Evolutionary conservation across 1,284 basidiomycete species (phyloP).

Genomic region (Cryptococcus jaspeensis): DNA sequence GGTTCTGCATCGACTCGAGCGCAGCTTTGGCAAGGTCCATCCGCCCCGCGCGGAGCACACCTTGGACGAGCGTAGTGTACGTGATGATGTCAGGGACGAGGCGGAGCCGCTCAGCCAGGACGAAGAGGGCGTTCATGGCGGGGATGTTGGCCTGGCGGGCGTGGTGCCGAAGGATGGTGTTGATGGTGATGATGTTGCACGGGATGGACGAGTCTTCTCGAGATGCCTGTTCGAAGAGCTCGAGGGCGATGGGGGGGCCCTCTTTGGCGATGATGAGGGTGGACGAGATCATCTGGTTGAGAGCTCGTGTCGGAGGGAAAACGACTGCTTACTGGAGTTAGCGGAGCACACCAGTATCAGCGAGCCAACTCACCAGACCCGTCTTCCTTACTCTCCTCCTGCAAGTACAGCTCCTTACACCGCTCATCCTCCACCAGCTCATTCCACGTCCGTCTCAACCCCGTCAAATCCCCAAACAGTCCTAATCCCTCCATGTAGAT

Average conservation of each 20-base stretch:
- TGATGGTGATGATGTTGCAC: slow-evolving; percentile 72
- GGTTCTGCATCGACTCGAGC: slow-evolving; percentile 66
- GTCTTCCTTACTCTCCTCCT: slow-evolving; percentile 11
- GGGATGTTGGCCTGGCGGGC: slow-evolving; percentile 62
- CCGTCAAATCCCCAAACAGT: slow-evolving; percentile 35
- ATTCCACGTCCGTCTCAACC: slow-evolving; percentile 39
- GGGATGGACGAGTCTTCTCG: slow-evolving; percentile 38
- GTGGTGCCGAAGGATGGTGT: slow-evolving; percentile 69
- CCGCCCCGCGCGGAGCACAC: slow-evolving; percentile 65
- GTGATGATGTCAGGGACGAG: slow-evolving; percentile 72
- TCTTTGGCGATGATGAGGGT: slow-evolving; percentile 31
- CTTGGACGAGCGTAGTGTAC: slow-evolving; percentile 74
- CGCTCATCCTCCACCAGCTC: slow-evolving; percentile 33
- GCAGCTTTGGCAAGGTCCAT: slow-evolving; percentile 64
- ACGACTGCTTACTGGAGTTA: not conserved
- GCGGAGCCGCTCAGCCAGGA: slow-evolving; percentile 56
- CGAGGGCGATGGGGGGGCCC: slow-evolving; percentile 31
- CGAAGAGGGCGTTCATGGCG: slow-evolving; percentile 60
- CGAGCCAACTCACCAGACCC: not conserved
- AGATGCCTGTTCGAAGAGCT: slow-evolving; percentile 35
- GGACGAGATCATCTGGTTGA: slow-evolving; percentile 47
- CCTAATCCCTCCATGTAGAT: slow-evolving; percentile 45
- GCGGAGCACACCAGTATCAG: not conserved
- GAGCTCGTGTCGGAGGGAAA: slow-evolving; percentile 40
- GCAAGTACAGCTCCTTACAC: slow-evolving; percentile 27